Conservation (phyloP, 208 protist species). For the Vickermania ingenoplastis region DNA sequence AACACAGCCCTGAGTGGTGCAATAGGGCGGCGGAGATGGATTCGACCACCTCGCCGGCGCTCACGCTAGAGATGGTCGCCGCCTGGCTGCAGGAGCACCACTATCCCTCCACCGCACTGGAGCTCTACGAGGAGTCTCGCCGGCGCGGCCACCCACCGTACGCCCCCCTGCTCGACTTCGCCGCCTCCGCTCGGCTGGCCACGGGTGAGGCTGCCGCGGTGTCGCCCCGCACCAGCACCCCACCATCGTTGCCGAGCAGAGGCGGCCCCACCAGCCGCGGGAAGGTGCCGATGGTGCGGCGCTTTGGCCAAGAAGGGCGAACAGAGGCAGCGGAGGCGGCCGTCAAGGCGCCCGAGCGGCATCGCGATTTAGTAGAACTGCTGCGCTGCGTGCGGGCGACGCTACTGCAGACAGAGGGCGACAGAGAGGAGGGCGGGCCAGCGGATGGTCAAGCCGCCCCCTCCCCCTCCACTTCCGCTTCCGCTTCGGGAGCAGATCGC, state of each 20-base stretch:
- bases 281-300: too few species aligned
- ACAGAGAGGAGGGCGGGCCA: not conserved
- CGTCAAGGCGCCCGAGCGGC: not conserved
- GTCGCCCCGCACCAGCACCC: not conserved
- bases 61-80: slow-evolving; percentile 14
- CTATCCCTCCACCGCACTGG: slow-evolving; percentile 19
- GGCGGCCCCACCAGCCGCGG: too few species aligned
- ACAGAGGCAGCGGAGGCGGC: too few species aligned
- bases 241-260: too few species aligned
- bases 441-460: too few species aligned
- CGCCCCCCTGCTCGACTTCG: slow-evolving; percentile 5
- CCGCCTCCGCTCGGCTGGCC: not conserved
- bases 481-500: not conserved
- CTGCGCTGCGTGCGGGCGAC: not conserved
- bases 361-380: not conserved
- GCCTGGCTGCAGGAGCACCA: slow-evolving; percentile 19
- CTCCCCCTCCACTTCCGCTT: not conserved
- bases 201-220: not conserved
- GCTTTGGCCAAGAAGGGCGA: too few species aligned
- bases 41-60: not conserved
- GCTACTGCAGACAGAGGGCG: not conserved
- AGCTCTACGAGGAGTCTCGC: slow-evolving; percentile 26
- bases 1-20: too few species aligned
- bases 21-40: too few species aligned
- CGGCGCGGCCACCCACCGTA: not conserved